Percentiles rank a stretch among this genome's conserved stretches.
These are phyloP conservation scores for Amanita molliuscula DNA, from an alignment of 768 basidiomycete genomes.

Conservation along the genomic window DNA sequence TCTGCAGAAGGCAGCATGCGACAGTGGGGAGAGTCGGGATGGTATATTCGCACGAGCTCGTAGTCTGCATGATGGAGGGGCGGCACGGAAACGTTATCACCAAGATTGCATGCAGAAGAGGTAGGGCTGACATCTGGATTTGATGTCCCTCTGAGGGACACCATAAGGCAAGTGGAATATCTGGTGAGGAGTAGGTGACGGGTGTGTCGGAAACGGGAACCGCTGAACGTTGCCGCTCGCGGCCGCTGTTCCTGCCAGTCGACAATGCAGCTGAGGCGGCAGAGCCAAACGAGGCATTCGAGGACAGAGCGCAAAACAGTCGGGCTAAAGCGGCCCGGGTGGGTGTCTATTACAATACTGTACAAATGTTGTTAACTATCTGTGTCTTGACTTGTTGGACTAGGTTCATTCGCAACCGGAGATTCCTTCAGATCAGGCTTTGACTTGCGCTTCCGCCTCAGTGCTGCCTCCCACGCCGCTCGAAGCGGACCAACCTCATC, in stretches of 20 bases:
- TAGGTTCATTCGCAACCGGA: background rate
- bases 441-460: slow-evolving; percentile 2
- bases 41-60: slow-evolving; percentile 61
- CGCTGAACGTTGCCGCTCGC: background rate
- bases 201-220: slow-evolving; percentile 39
- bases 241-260: background rate
- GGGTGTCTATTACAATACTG: background rate
- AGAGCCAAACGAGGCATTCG: slow-evolving; percentile 1
- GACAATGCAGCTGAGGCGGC: slow-evolving; percentile 1
- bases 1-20: slow-evolving; percentile 29
- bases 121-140: slow-evolving; percentile 47
- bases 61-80: slow-evolving; percentile 37
- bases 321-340: background rate
- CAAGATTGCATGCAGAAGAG: background rate
- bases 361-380: background rate
- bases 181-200: slow-evolving; percentile 54
- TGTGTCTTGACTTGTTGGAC: background rate
- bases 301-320: background rate
- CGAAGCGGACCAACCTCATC: slow-evolving; percentile 48
- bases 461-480: slow-evolving; percentile 37
- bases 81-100: background rate
- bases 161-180: slow-evolving; percentile 56
- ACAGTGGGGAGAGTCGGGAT: slow-evolving; percentile 52
- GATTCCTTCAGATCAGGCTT: background rate
- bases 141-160: slow-evolving; percentile 53